Evolutionary conservation across 2,329 filamentous ascomycete species (phyloP).

Genomic region (Blumeriella jaapii): DNA sequence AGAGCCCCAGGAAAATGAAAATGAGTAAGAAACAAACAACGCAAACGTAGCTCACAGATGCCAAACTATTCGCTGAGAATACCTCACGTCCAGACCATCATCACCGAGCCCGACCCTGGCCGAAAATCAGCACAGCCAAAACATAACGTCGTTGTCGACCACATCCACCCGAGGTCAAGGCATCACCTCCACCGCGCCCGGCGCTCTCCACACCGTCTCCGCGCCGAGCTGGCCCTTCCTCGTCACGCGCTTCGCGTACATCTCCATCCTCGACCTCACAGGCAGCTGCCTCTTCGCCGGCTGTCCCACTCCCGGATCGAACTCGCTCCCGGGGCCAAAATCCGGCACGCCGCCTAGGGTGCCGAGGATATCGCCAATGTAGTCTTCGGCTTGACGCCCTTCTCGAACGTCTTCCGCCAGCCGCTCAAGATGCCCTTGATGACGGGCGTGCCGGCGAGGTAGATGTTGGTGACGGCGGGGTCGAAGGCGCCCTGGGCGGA

Average conservation of each 20-base stretch:
- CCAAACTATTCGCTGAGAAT: too few species aligned
- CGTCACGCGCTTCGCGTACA: constrained; percentile 3
- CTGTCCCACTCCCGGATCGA: constrained; percentile 1
- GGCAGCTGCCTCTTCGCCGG: constrained; percentile 4
- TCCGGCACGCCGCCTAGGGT: constrained; percentile 53
- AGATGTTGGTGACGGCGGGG: constrained; percentile 55
- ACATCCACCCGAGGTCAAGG: background rate
- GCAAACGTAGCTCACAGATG: too few species aligned
- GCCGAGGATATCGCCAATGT: constrained; percentile 61
- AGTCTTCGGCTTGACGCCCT: constrained; percentile 47
- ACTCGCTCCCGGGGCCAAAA: constrained; percentile 39
- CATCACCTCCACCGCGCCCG: constrained; percentile 1
- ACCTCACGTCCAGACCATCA: too few species aligned
- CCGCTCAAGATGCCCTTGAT: constrained; percentile 43
- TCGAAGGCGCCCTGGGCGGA: constrained; percentile 51
- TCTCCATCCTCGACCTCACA: background rate
- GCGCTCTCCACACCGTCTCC: constrained; percentile 11
- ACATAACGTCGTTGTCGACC: background rate
- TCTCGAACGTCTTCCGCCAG: constrained; percentile 48
- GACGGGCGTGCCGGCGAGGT: constrained; percentile 51
- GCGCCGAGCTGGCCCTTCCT: constrained; percentile 11
- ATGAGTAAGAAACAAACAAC: too few species aligned
- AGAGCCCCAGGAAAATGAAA: too few species aligned
- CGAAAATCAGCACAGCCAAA: background rate
- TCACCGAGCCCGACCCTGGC: too few species aligned